These are phyloP conservation scores for Waltiozyma sp. DNA, from an alignment of 1,139 yeast genomes.

Conservation along the genomic window DNA sequence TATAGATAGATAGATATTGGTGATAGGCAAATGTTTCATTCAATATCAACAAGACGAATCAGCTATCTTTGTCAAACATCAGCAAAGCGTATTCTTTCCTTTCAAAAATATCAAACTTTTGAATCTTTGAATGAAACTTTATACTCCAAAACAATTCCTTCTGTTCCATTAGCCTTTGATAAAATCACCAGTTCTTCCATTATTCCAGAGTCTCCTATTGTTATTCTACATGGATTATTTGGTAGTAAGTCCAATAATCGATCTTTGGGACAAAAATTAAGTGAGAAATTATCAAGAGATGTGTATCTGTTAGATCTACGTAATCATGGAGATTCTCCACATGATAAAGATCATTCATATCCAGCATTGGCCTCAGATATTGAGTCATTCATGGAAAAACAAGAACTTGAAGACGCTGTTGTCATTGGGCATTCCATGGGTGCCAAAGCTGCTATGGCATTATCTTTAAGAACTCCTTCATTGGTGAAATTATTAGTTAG, in stretches of 20 bases:
- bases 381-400: constrained; percentile 48
- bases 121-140: constrained; percentile 9
- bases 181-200: constrained; percentile 18
- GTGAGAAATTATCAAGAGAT: constrained; percentile 26
- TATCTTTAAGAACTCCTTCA: constrained; percentile 60
- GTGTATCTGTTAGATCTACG: constrained; percentile 74
- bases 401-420: constrained; percentile 39
- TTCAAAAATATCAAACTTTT: not conserved
- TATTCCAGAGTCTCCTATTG: constrained; percentile 37
- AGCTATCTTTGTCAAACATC: no score
- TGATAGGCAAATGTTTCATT: no score
- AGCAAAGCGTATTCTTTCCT: no score
- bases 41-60: no score
- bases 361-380: constrained; percentile 81
- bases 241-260: constrained; percentile 77
- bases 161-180: constrained; percentile 37
- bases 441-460: constrained; percentile 87
- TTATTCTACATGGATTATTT: constrained; percentile 81
- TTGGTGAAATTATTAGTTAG: constrained; percentile 54
- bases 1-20: no score
- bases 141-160: constrained; percentile 22
- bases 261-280: constrained; percentile 47
- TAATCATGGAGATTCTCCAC: constrained; percentile 92
- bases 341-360: constrained; percentile 56
- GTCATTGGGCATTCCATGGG: constrained; percentile 96